A percentile compares a stretch with the other conserved stretches of the same genome.
phyloP scores from a whole-genome alignment of 441 rosid species.

The Syzygium syzygioides region DNA sequence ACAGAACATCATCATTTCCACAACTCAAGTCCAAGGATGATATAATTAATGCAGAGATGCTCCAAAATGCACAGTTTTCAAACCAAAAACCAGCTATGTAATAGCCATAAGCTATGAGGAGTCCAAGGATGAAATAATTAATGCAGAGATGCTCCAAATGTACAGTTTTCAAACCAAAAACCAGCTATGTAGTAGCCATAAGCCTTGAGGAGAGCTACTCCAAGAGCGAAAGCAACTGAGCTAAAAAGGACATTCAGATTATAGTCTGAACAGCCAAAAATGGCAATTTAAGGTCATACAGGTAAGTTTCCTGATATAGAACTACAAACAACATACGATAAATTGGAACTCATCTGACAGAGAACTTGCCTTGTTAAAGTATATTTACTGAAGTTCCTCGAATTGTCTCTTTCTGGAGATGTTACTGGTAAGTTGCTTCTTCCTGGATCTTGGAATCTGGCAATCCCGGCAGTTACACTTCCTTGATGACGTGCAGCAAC shows the following conservation, averaged over 20 bases:
- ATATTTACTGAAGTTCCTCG: constrained; percentile 23
- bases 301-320: not conserved
- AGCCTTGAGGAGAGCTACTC: not conserved
- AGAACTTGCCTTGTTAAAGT: constrained; percentile 25
- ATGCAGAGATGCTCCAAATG: not conserved
- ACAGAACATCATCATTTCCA: not conserved
- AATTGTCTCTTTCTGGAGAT: constrained; percentile 25
- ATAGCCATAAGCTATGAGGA: not conserved
- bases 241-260: not conserved
- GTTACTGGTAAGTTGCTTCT: constrained; percentile 42
- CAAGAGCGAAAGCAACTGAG: not conserved
- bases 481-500: constrained; percentile 53
- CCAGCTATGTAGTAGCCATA: not conserved
- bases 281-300: not conserved
- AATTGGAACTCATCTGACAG: not conserved
- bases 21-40: not conserved
- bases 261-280: not conserved
- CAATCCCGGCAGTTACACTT: constrained; percentile 46
- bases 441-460: constrained; percentile 50
- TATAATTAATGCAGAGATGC: not conserved
- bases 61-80: not conserved
- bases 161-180: not conserved
- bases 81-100: not conserved
- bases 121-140: not conserved
- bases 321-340: not conserved